Evolutionary conservation across 345 rosid genomes (phyloP).

Genomic region (Ceriops decandra): DNA sequence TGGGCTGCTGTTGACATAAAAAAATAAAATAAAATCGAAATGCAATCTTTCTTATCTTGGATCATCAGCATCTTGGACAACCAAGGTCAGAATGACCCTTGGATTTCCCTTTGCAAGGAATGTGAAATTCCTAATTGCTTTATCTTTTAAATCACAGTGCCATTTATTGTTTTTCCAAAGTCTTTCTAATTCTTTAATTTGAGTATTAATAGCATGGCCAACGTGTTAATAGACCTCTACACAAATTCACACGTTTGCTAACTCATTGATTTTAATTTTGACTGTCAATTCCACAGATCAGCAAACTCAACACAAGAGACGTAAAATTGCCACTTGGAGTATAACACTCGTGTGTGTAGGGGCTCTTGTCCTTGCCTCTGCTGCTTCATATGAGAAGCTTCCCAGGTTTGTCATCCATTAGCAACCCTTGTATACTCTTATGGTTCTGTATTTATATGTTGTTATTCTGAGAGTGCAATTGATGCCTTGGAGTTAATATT

Average conservation of each 20-base stretch:
- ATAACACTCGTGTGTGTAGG: constrained; percentile 50
- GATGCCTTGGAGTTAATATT: not conserved
- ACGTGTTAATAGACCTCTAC: too few species aligned
- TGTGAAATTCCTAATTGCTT: not conserved
- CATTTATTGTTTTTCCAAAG: not conserved
- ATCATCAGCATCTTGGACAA: too few species aligned
- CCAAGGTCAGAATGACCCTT: not conserved
- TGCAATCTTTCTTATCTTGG: too few species aligned
- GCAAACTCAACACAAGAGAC: constrained; percentile 37
- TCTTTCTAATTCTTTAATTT: not conserved
- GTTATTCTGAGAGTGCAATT: not conserved
- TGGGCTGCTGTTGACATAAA: not conserved
- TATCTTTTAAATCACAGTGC: not conserved
- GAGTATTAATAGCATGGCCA: too few species aligned
- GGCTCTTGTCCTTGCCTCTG: constrained; percentile 46
- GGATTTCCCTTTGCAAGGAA: constrained; percentile 4
- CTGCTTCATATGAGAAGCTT: constrained; percentile 47
- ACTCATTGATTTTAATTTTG: not conserved
- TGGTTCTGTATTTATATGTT: too few species aligned
- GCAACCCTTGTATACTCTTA: not conserved
- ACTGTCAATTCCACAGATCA: constrained; percentile 28
- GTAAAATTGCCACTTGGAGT: constrained; percentile 61
- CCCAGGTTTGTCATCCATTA: constrained; percentile 38
- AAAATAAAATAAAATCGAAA: not conserved
- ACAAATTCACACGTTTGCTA: too few species aligned